Conservation (phyloP, 2,329 filamentous ascomycete species). For the Diaporthe humulicola region DNA sequence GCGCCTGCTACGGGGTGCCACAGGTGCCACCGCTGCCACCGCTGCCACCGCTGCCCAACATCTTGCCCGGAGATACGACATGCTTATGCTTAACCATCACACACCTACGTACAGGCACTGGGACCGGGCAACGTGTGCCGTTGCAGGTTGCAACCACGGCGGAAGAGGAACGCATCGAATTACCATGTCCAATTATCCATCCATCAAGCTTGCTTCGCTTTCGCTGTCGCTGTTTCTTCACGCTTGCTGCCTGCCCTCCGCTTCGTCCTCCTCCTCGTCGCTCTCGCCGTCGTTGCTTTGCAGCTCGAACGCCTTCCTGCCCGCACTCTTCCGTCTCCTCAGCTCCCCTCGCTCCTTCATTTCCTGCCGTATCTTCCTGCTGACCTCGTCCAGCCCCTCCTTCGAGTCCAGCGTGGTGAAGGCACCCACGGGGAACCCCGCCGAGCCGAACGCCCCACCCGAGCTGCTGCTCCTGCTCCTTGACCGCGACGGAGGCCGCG, state of each 20-base stretch:
- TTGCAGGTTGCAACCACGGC: background rate
- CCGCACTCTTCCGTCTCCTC: slow-evolving; percentile 66
- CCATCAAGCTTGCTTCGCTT: background rate
- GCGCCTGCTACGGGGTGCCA: background rate
- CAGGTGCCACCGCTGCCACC: background rate
- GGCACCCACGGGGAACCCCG: slow-evolving; percentile 74
- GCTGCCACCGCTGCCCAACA: background rate
- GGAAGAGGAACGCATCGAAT: background rate
- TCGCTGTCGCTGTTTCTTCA: slow-evolving; percentile 41
- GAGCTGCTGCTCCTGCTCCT: slow-evolving; percentile 78
- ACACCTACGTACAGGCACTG: background rate
- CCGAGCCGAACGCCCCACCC: slow-evolving; percentile 71
- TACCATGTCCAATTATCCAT: slow-evolving; percentile 20
- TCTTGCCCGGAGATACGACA: slow-evolving; percentile 5
- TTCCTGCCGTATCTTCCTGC: slow-evolving; percentile 83
- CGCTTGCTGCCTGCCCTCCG: slow-evolving; percentile 58
- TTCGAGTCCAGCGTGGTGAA: slow-evolving; percentile 78
- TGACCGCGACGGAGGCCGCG: slow-evolving; percentile 84
- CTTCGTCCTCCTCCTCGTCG: slow-evolving; percentile 58
- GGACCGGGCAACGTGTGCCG: background rate
- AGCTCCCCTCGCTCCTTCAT: slow-evolving; percentile 83
- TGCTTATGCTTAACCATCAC: background rate
- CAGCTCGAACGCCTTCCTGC: slow-evolving; percentile 52
- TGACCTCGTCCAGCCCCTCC: slow-evolving; percentile 85
- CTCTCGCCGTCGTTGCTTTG: slow-evolving; percentile 55